Base-by-base conservation (phyloP, 202 grass and related monocot species). In the Carex arenaria region DNA sequence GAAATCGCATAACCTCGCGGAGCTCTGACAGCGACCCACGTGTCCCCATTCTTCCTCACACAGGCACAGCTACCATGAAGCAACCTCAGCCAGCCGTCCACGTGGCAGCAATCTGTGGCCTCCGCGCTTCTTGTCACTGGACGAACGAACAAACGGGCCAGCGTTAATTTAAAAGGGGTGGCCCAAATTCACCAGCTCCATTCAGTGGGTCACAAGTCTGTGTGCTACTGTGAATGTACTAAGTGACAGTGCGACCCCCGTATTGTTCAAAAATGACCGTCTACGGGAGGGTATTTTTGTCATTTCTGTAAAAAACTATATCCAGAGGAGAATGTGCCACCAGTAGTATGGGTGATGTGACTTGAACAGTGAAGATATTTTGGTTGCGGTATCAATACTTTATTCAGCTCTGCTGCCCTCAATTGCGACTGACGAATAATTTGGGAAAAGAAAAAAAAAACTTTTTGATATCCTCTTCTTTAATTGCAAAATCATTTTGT, bases 101-200 rank as follows among this genome's bases (percentile, higher is more conserved):
- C 30, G 36, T 64, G 68, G 56, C 53, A 75, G 2, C 45, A 17
- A 83, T 59, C 78, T 66, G 52, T 88, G 89, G 80, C 59, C 72
- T 73, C 61, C 68, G 19, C 56, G 76, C 77, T 72, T 70, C 67
- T 45, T 17, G 31, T 67, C 64, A 34, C 13, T 36, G 38, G 42
- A 36, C 10, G 3, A 62, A 36, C 10, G 3, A 62, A 60, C 63
- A 38, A 53, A 73, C 10, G 71, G 86, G 69, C 14, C 28, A 54
- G 28, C 4, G 82, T 83, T 73, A 17, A 30, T 30, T 54, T 47
- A 28, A 68, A 68, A 42, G 12, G 30, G 5, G 19, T 67, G 64
- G 64, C 31, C 30, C 64, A 38, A 67, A 67, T 72, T 76, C 59
- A 3, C 64, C 66, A 63, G 8, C 49, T 72, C 14, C 64, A 65